phyloP scores from a whole-genome alignment of 2,329 filamentous ascomycete genomes.

The Sporothrix pseudoabietina region DNA sequence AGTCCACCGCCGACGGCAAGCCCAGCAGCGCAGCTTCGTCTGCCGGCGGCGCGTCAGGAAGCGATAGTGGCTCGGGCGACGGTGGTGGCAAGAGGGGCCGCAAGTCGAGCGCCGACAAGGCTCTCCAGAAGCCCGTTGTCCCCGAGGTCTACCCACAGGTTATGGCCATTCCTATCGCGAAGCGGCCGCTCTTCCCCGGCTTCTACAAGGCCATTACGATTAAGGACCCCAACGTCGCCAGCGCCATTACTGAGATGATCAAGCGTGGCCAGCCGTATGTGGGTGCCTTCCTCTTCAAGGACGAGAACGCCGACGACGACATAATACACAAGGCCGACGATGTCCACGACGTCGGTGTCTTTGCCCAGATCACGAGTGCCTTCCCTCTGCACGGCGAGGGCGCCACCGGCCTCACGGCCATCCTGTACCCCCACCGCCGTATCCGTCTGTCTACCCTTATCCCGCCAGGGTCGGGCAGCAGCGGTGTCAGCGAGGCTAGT shows the following conservation, averaged over 20 bases:
- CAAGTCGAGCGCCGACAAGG: slow-evolving; percentile 67
- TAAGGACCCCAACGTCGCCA: slow-evolving; percentile 85
- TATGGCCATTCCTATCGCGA: slow-evolving; percentile 93
- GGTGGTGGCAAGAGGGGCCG: slow-evolving; percentile 68
- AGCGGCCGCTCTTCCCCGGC: slow-evolving; percentile 90
- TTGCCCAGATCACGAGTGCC: slow-evolving; percentile 95
- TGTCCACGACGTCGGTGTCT: slow-evolving; percentile 94
- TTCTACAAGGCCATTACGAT: slow-evolving; percentile 99
- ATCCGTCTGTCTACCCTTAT: slow-evolving; percentile 87
- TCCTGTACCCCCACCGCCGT: slow-evolving; percentile 91
- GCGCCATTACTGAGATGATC: slow-evolving; percentile 93
- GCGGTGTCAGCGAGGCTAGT: slow-evolving; percentile 12
- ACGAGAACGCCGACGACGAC: slow-evolving; percentile 91
- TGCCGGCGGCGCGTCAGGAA: slow-evolving; percentile 55
- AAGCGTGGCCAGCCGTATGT: slow-evolving; percentile 97
- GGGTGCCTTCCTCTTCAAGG: slow-evolving; percentile 94
- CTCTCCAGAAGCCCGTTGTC: slow-evolving; percentile 82
- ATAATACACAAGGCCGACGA: slow-evolving; percentile 88
- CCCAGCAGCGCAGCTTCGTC: slow-evolving; percentile 38
- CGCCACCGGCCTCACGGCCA: slow-evolving; percentile 81
- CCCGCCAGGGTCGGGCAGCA: slow-evolving; percentile 59
- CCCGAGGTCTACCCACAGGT: slow-evolving; percentile 97
- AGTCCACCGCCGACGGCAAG: slow-evolving; percentile 54
- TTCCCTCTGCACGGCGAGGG: slow-evolving; percentile 89
- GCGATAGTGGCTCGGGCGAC: slow-evolving; percentile 54